Evolutionary conservation across 805 yeast genomes (phyloP), one percentile per base, ranked within the genome.

Genomic region (Nakazawaea anatomiae): DNA sequence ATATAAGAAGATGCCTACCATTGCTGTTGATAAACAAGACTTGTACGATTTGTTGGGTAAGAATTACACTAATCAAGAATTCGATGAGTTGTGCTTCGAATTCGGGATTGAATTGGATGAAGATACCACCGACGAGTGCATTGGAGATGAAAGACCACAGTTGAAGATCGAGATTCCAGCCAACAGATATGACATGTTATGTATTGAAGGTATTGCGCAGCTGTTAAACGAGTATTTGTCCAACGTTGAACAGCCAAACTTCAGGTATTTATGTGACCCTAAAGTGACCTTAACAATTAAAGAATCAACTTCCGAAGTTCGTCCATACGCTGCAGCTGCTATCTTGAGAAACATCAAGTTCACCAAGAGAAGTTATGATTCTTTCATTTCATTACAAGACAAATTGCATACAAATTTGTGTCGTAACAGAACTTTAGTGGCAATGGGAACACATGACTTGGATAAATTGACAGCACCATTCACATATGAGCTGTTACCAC

Each of bases 101-200:
- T 94, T 91, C 60, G 99, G 99, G 61, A 83, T 94, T 59, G 99
- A 94, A 74, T 79, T 94, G 55, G 99, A 94, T 68, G 99, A 95
- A 72, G 98, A 95, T 68, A 89, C 96, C 65, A 87, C 96, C 42
- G 89, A 86, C 38, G 83, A 79, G 45, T 84, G 86, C 57, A 70
- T 66, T 54, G 80, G 77, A 66, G 87, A 82, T 57, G 96, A 89
- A 70, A 85, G 96, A 68, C 97, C 99, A n/a, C 95, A 92, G 70
- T 78, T 89, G 62, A 94, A 94, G 73, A 89, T 94, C 63, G 99
- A 94, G 69, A 84, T 95, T 57, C 97, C 97, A 52, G 99, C 99
- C 55, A 94, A 94, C 73, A 87, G 99, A 76, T 95, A 94, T 65
- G 99, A 94, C 68, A 83, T 94, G 91, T 82, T 94, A 58, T 95